Base-by-base conservation (phyloP, 108 stramenopile species). In the Fragilariopsis cylindrus region DNA sequence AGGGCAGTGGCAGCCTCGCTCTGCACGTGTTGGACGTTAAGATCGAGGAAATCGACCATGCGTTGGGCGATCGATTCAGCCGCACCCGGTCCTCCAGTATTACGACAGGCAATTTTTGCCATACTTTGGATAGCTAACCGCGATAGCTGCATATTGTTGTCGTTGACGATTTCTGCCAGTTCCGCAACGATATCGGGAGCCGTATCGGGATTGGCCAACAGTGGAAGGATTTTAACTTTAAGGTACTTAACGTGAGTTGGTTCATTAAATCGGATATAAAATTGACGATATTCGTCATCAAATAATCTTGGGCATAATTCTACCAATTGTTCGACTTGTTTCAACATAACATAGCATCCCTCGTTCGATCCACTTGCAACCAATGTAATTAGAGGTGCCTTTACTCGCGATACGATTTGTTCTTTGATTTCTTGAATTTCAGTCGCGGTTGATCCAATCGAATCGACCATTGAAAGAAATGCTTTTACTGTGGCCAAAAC, bases 241-340 rank as follows among this genome's bases (percentile, higher is more conserved):
- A 95, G 84, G 76, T 96, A 94, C 83, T 99, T 97, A 57, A 98
- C 93, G 62, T 89, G 87, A 7, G 97, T 92, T 39, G 97, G 98
- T 78, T 99, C 99, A 73, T 90, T 91, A 80, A 97, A 98, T 55
- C 93, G 86, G 15, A 97, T 87, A 72, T 97, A 99, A 72, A 99
- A 98, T 66, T 96, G 96, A 46, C 98, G 91, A 74, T 96, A 99
- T 68, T 99, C 99, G 74, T 91, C 92, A 69, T 98, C 97, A 78
- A 99, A 99, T 21, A 97, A 81, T 63, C 96, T 97, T 6, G 97
- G 97, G 71, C 96, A 92, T 53, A 94, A 83, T 44, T 94, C 85
- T 48, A 97, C 85, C 85, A 99, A 82, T 50, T 85, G 52, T 60
- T 98, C 95, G 12, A 97, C 91, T 81, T 99, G 98, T 77, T 96